A percentile compares a stretch with the other conserved stretches of the same genome.
phyloP scores from a whole-genome alignment of 2,329 filamentous ascomycete genomes.

The Trichoderma sp. region DNA sequence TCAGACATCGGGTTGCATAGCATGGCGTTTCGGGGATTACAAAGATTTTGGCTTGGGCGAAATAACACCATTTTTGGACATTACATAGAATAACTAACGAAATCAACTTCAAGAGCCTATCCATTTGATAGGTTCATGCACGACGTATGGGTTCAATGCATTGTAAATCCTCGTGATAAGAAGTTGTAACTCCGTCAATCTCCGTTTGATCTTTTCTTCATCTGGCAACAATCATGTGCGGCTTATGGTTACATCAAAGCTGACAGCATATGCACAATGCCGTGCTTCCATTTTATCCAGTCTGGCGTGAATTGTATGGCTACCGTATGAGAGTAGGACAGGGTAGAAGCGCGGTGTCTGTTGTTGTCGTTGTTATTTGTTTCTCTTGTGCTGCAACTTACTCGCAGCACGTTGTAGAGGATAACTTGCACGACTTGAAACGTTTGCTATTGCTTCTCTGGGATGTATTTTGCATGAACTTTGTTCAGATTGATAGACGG shows the following conservation, averaged over 20 bases:
- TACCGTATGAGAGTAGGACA: fast-evolving
- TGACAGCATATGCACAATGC: neutral
- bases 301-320: neutral
- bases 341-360: neutral
- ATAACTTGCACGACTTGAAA: neutral
- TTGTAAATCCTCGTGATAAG: too few species aligned
- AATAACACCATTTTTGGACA: neutral
- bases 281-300: neutral
- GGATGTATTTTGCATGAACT: neutral
- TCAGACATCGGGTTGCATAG: slow-evolving; percentile 6
- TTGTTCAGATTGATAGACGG: neutral
- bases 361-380: neutral
- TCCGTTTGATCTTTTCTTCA: neutral
- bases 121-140: neutral
- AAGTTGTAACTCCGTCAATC: neutral
- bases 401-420: neutral
- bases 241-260: neutral
- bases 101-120: neutral
- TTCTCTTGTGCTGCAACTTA: neutral
- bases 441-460: neutral
- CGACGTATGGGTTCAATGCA: neutral
- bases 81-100: neutral
- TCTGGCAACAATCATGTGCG: neutral
- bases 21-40: slow-evolving; percentile 12
- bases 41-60: neutral